A percentile compares a stretch with the other conserved stretches of the same genome.
phyloP scores from a whole-genome alignment of 2,329 filamentous ascomycete species.

The Paracoccidioides lutzii region DNA sequence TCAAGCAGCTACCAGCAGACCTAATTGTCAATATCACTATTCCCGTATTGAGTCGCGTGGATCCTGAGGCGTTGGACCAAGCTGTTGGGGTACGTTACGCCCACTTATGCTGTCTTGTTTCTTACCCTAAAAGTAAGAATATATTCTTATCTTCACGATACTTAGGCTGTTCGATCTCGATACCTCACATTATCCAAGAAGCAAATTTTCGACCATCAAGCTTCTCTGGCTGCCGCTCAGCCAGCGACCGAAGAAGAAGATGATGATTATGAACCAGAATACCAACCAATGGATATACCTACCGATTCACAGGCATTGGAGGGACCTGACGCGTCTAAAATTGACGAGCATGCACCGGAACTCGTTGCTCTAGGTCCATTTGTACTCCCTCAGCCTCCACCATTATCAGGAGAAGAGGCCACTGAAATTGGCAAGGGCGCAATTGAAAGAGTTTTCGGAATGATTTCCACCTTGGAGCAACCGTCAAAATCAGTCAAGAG shows the following conservation, averaged over 20 bases:
- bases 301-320: constrained; percentile 38
- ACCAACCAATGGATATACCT: constrained; percentile 52
- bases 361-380: constrained; percentile 57
- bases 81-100: constrained; percentile 51
- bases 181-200: constrained; percentile 26
- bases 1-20: constrained; percentile 61
- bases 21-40: constrained; percentile 72
- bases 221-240: constrained; percentile 18
- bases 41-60: constrained; percentile 59
- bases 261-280: constrained; percentile 86
- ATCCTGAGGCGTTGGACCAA: constrained; percentile 53
- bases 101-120: neutral
- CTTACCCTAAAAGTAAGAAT: neutral
- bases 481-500: constrained; percentile 41
- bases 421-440: constrained; percentile 62
- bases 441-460: constrained; percentile 63
- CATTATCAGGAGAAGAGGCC: constrained; percentile 57
- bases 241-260: constrained; percentile 51
- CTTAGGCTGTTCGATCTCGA: constrained; percentile 27
- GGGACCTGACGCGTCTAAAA: constrained; percentile 57
- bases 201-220: constrained; percentile 18
- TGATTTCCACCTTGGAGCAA: constrained; percentile 62
- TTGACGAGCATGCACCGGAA: constrained; percentile 55
- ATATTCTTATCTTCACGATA: neutral
- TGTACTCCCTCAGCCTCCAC: constrained; percentile 62